Evolutionary conservation across 768 basidiomycete genomes (phyloP).

Genomic region (Rhizopogon roseolus): DNA sequence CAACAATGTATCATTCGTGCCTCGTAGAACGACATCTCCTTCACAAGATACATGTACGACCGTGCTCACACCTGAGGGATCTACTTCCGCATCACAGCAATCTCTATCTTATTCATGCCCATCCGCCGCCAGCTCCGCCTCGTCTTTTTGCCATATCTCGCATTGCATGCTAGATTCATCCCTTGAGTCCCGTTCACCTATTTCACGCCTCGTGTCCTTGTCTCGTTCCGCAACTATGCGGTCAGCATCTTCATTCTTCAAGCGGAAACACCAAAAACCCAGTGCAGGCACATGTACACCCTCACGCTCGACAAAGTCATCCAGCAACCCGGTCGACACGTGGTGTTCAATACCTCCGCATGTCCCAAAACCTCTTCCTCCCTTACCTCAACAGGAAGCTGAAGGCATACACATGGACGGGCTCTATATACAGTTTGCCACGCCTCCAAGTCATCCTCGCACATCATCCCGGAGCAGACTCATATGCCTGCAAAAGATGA

Average conservation of each 20-base stretch:
- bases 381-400: conserved; percentile 3
- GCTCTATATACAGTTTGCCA: conserved; percentile 21
- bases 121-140: conserved; percentile 10
- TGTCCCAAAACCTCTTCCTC: conserved; percentile 15
- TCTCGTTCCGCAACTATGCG: conserved; percentile 10
- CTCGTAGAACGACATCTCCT: not conserved
- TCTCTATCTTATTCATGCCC: conserved; percentile 3
- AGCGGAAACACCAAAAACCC: conserved; percentile 11
- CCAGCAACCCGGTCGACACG: conserved; percentile 3
- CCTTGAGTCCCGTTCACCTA: conserved; percentile 13
- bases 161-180: not conserved
- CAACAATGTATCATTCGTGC: conserved; percentile 18
- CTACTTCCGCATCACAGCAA: conserved; percentile 1
- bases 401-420: conserved; percentile 12
- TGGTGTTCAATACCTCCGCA: conserved; percentile 3
- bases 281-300: not conserved
- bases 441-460: not conserved
- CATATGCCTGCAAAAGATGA: conserved; percentile 28
- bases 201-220: conserved; percentile 6
- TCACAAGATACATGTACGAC: not conserved
- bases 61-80: not conserved
- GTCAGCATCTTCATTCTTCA: conserved; percentile 20
- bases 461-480: conserved; percentile 18
- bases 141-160: conserved; percentile 23
- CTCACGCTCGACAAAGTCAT: not conserved